Base-by-base conservation (phyloP, 495 filamentous ascomycete genomes). In the Tuber aestivum region DNA sequence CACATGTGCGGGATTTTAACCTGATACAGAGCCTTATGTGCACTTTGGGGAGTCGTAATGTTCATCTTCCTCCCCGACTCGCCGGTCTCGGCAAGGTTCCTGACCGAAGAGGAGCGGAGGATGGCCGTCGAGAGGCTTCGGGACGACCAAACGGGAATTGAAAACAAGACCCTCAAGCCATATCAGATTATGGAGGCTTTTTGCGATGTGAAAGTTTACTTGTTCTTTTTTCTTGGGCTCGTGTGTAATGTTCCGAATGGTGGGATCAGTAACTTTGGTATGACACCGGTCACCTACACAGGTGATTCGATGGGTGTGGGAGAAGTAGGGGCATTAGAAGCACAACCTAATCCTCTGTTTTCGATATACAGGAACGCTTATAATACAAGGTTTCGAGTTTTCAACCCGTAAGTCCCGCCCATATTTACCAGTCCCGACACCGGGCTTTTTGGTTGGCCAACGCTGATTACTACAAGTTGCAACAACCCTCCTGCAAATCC, bases 91-190 rank as follows among this genome's bases (percentile, higher is more conserved):
- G 89, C 90, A 8, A 87, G 86, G 48, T 89, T 89, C 61, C 87
- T 91, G 41, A 87, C 74, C 42, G 84, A 87, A 69, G 85, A 86
- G 73, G 87, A 91, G 78, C 89, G 89, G 71, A 84, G 84, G 37
- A 83, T 91, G 71, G 89, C 89, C 69, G 85, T 91, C 18, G 87
- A 89, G 76, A 85, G 89, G 21, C 83, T 91, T 16, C 84, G 88
- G 38, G 85, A 86, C 20, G 90, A 92, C 72, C 89, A 90, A 76
- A 91, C 89, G 0, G 90, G 90, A 68, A 85, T 91, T n/a, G 89
- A 91, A 84, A 91, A 90, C 74, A 88, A 89, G 70, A 84, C 87
- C 74, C 80, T 92, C 70, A 91, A 91, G 80, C 83, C 80, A 18
- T 85, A 85, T 69, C 91, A 92, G 81, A 84, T 91, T 12, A 75